These are phyloP conservation scores for Talaromyces sp. DNA, from an alignment of 2,329 filamentous ascomycete species.

Conservation along the genomic window DNA sequence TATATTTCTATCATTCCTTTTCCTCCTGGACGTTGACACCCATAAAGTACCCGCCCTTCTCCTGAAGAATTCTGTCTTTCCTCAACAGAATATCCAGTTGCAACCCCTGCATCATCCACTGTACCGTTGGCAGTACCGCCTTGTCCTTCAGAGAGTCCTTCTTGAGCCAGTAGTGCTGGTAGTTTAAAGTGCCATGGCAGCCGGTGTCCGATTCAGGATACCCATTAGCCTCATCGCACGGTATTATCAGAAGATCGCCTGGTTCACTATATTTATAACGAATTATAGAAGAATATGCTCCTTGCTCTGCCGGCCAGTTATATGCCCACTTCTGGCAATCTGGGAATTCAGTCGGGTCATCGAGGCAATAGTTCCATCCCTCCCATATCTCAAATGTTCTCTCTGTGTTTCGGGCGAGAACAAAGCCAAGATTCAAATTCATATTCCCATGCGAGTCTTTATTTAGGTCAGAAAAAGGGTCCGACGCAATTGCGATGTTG, in stretches of 20 bases:
- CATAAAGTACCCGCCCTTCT: no score
- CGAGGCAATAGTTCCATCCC: constrained; percentile 3
- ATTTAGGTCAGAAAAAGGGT: not conserved
- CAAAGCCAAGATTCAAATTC: constrained; percentile 1
- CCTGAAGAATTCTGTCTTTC: not conserved
- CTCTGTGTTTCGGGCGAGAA: constrained; percentile 2
- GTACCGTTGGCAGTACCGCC: not conserved
- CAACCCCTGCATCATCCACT: constrained; percentile 6
- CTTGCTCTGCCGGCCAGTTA: constrained; percentile 5
- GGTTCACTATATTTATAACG: constrained; percentile 3
- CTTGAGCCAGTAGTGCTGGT: constrained; percentile 5
- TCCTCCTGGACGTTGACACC: no score
- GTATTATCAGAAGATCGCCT: constrained; percentile 4
- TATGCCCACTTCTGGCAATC: not conserved
- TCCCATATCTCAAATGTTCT: constrained; percentile 5
- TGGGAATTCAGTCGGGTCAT: not conserved
- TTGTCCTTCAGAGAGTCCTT: constrained; percentile 5
- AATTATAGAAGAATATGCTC: constrained; percentile 5
- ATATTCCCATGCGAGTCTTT: not conserved
- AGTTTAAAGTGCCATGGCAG: constrained; percentile 2
- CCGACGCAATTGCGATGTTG: constrained; percentile 1
- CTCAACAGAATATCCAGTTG: constrained; percentile 2
- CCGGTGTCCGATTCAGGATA: constrained; percentile 2
- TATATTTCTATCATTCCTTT: no score
- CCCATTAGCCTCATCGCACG: constrained; percentile 1